These are phyloP conservation scores for Aaosphaeria arxii DNA, from an alignment of 2,329 filamentous ascomycete species.

Conservation along the genomic window DNA sequence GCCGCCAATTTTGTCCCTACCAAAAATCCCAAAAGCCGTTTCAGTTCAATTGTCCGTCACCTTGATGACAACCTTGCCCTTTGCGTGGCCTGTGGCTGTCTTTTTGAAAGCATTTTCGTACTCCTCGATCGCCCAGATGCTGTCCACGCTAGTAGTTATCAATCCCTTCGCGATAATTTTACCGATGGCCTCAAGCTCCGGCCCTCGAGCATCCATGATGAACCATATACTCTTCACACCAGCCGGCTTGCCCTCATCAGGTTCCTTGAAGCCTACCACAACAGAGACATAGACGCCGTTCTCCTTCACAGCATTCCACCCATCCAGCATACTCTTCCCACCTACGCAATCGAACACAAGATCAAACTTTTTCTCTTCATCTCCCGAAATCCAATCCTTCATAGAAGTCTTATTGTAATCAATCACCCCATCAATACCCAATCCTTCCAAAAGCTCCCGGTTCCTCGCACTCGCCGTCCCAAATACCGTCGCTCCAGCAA, in stretches of 20 bases:
- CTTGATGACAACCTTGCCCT: conserved; percentile 41
- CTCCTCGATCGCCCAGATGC: conserved; percentile 42
- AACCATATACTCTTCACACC: conserved; percentile 41
- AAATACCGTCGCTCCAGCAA: conserved; percentile 39
- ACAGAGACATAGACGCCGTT: conserved; percentile 40
- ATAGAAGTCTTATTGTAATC: conserved; percentile 38
- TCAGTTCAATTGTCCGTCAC: conserved; percentile 7
- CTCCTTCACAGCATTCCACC: conserved; percentile 42
- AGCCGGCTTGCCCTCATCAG: conserved; percentile 24
- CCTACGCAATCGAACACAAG: conserved; percentile 47
- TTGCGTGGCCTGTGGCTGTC: conserved; percentile 38
- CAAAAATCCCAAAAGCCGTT: neutral
- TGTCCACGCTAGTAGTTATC: conserved; percentile 39
- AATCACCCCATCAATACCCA: conserved; percentile 44
- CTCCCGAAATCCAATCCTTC: conserved; percentile 26
- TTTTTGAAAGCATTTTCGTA: conserved; percentile 41
- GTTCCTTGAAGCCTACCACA: conserved; percentile 23
- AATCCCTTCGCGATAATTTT: conserved; percentile 39
- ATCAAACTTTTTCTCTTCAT: conserved; percentile 35
- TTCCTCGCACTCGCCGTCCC: conserved; percentile 39
- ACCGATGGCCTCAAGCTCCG: conserved; percentile 38
- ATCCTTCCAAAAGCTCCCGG: conserved; percentile 31
- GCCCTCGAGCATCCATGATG: conserved; percentile 39
- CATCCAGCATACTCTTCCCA: conserved; percentile 39
- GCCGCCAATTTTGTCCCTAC: neutral